Percentiles rank a stretch among this genome's conserved stretches.
Conservation (phyloP, 306 rosid species). For the Ochetophila trinervis region DNA sequence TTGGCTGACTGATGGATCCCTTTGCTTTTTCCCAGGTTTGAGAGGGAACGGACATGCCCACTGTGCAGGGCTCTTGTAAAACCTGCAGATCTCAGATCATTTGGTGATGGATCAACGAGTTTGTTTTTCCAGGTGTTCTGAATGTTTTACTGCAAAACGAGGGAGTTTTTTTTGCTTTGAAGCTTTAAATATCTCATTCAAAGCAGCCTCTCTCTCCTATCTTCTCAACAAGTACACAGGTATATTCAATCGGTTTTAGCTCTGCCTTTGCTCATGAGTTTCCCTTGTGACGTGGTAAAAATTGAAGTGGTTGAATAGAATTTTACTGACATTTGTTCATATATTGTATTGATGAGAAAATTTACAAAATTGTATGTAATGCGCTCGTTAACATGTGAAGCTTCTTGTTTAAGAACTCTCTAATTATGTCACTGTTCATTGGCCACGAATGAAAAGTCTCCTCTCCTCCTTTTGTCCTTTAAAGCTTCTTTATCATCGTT, state of each 20-base stretch:
- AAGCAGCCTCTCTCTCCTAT: conserved; percentile 44
- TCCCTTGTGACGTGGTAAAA: conserved; percentile 30
- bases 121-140: conserved; percentile 86
- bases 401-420: conserved; percentile 24
- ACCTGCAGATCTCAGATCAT: conserved; percentile 91
- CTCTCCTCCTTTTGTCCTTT: background rate
- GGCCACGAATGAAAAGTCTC: conserved; percentile 36
- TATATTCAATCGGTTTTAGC: conserved; percentile 38
- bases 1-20: conserved; percentile 17
- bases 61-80: conserved; percentile 97
- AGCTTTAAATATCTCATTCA: conserved; percentile 25
- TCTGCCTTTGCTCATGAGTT: conserved; percentile 33
- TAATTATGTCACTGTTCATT: conserved; percentile 29
- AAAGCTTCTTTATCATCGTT: background rate
- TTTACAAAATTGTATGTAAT: conserved; percentile 37
- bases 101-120: conserved; percentile 95
- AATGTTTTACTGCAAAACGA: conserved; percentile 29
- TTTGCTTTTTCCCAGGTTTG: conserved; percentile 60
- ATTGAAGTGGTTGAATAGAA: conserved; percentile 35
- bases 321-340: conserved; percentile 47
- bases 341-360: conserved; percentile 37
- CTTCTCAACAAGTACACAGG: conserved; percentile 48
- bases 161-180: conserved; percentile 52
- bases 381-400: conserved; percentile 45
- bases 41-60: conserved; percentile 96